Percentiles rank a stretch among this genome's conserved stretches.
Evolutionary conservation across 2,329 filamentous ascomycete species (phyloP).

Genomic region (Pseudofabraea citricarpa): DNA sequence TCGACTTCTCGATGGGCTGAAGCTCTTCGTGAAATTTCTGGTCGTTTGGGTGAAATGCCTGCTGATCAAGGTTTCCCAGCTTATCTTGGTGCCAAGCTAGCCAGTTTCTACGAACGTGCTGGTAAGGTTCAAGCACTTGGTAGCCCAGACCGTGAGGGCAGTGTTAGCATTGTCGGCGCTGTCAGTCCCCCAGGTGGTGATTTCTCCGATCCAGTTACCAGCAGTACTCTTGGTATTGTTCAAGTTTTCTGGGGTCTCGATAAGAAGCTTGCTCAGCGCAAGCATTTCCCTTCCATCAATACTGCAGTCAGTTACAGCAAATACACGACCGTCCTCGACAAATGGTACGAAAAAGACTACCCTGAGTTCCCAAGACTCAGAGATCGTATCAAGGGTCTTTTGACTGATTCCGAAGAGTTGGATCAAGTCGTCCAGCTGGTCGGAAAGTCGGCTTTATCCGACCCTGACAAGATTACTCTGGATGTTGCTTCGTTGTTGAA

Average conservation of each 20-base stretch:
- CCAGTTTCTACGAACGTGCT: constrained; percentile 98
- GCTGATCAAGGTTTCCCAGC: constrained; percentile 99
- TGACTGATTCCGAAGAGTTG: constrained; percentile 92
- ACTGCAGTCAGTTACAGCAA: constrained; percentile 94
- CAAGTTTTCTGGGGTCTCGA: constrained; percentile 99
- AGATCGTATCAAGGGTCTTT: constrained; percentile 87
- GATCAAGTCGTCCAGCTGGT: constrained; percentile 99
- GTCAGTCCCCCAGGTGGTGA: constrained; percentile 97
- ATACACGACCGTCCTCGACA: constrained; percentile 84
- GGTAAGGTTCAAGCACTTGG: constrained; percentile 82
- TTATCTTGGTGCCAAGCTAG: constrained; percentile 92
- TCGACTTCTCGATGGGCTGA: constrained; percentile 98
- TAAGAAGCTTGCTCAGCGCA: constrained; percentile 98
- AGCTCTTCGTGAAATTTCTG: constrained; percentile 96
- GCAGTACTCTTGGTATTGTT: constrained; percentile 89
- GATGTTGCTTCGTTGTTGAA: constrained; percentile 90
- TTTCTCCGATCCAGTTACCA: constrained; percentile 97
- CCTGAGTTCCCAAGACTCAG: constrained; percentile 91
- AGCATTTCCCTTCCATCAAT: constrained; percentile 99
- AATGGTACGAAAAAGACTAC: constrained; percentile 89
- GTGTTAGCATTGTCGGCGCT: constrained; percentile 95
- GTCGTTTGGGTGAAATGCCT: constrained; percentile 98
- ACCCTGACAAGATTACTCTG: constrained; percentile 96
- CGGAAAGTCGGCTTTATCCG: constrained; percentile 92
- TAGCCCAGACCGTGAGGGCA: constrained; percentile 82